Conservation (phyloP, 257 asterid genomes). For the Dorcoceras hygrometricum region DNA sequence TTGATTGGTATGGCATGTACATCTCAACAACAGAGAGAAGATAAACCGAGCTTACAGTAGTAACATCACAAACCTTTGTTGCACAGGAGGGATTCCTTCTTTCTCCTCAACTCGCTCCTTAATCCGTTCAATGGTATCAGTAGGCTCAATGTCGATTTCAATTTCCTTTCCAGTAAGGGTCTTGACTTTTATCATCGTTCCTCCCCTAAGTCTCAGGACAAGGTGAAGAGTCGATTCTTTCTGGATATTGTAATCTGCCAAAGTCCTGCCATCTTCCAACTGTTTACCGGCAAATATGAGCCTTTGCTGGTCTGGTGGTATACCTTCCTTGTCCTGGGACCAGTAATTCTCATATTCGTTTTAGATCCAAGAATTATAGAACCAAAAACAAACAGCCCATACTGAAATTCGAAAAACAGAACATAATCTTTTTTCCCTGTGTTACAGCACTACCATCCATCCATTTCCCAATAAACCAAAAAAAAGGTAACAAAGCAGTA, state of each 20-base stretch:
- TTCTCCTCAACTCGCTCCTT: conserved; percentile 75
- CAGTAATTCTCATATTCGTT: not conserved
- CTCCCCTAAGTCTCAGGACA: conserved; percentile 64
- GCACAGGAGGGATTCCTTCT: conserved; percentile 70
- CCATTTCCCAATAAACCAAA: not conserved
- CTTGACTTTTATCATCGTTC: conserved; percentile 71
- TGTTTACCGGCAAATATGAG: not conserved
- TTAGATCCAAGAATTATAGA: not conserved
- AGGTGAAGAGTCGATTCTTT: conserved; percentile 58
- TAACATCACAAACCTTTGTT: conserved; percentile 45
- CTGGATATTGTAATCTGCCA: conserved; percentile 2
- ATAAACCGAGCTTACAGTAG: not conserved
- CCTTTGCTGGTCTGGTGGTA: not conserved
- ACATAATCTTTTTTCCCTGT: not conserved
- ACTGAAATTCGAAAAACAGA: not conserved
- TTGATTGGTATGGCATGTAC: not conserved
- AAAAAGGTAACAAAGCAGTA: not conserved
- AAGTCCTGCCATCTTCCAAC: conserved; percentile 2
- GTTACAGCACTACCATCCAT: not conserved
- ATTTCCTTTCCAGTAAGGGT: conserved; percentile 72
- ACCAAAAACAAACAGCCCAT: not conserved
- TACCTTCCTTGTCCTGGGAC: not conserved
- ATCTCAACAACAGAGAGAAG: not conserved
- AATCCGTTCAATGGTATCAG: conserved; percentile 55
- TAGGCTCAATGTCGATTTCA: conserved; percentile 70